Percentiles rank a stretch among this genome's conserved stretches.
Conservation (phyloP, 148 eudicot species). For the Gaultheria prostrata region DNA sequence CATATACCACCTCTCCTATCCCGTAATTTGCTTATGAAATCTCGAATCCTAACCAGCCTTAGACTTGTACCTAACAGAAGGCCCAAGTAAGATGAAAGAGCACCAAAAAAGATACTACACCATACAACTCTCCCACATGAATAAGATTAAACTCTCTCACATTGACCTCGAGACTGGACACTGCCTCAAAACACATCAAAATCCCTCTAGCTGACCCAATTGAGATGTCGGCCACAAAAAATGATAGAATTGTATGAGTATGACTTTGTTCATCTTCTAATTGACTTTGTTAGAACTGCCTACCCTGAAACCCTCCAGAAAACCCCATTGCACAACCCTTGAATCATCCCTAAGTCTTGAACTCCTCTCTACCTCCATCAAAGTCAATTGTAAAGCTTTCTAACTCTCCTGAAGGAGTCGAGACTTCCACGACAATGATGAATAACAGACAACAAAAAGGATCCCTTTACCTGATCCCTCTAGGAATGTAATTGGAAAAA, state of each 20-base stretch:
- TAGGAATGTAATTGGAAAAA: too few relatives aligned
- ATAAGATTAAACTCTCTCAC: background rate
- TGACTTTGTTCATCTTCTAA: too few relatives aligned
- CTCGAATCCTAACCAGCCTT: background rate
- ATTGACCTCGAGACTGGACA: background rate
- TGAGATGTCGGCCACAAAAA: background rate
- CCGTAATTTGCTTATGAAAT: background rate
- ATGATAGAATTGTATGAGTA: background rate
- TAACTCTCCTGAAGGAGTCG: too few relatives aligned
- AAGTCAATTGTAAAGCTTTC: too few relatives aligned
- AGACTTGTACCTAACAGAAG: background rate
- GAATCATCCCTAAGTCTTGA: background rate
- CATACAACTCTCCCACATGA: background rate
- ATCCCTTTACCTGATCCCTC: background rate
- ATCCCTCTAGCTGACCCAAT: background rate
- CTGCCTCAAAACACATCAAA: background rate
- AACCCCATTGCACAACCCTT: background rate
- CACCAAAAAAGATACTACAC: background rate
- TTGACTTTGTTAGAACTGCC: background rate
- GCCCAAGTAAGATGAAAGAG: background rate
- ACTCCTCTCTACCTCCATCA: too few relatives aligned
- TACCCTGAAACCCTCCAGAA: background rate
- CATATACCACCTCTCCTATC: background rate
- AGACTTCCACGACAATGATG: background rate
- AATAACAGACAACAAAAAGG: background rate